Percentiles rank a stretch among this genome's conserved stretches.
These are phyloP conservation scores for Hypoxylon fragiforme DNA, from an alignment of 495 filamentous ascomycete species.

Conservation along the genomic window DNA sequence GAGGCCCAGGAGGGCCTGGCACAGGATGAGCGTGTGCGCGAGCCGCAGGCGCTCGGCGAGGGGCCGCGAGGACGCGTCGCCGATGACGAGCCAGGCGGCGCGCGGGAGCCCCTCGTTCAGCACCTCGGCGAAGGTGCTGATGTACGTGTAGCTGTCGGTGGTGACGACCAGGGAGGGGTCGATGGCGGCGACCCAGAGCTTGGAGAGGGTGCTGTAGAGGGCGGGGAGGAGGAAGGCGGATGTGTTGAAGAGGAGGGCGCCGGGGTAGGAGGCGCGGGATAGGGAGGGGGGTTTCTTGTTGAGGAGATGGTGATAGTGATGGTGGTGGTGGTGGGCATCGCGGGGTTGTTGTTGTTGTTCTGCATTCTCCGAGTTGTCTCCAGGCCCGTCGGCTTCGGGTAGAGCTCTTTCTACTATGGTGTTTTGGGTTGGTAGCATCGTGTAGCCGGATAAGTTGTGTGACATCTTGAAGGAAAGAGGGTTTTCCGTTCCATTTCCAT, in stretches of 20 bases:
- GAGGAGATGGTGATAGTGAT: not conserved
- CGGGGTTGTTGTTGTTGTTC: not conserved
- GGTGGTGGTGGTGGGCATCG: not conserved
- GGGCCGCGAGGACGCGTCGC: conserved; percentile 61
- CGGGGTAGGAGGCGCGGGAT: conserved; percentile 48
- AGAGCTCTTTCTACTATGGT: not conserved
- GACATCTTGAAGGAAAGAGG: not conserved
- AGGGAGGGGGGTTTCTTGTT: not conserved
- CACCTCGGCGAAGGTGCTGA: conserved; percentile 66
- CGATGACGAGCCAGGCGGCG: conserved; percentile 70
- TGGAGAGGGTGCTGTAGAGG: conserved; percentile 69
- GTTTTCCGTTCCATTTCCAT: not conserved
- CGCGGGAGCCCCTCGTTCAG: conserved; percentile 76
- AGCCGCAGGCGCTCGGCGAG: conserved; percentile 58
- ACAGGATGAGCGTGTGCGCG: conserved; percentile 64
- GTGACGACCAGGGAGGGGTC: conserved; percentile 67
- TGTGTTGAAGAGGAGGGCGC: conserved; percentile 66
- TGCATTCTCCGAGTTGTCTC: not conserved
- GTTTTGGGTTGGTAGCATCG: not conserved
- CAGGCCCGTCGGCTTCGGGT: not conserved
- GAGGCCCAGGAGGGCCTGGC: conserved; percentile 59
- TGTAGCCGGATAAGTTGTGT: not conserved
- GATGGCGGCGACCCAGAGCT: conserved; percentile 75
- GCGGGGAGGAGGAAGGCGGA: conserved; percentile 68
- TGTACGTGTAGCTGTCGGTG: conserved; percentile 63